phyloP scores from a whole-genome alignment of 2,329 filamentous ascomycete genomes.

The Cercospora sp. region DNA sequence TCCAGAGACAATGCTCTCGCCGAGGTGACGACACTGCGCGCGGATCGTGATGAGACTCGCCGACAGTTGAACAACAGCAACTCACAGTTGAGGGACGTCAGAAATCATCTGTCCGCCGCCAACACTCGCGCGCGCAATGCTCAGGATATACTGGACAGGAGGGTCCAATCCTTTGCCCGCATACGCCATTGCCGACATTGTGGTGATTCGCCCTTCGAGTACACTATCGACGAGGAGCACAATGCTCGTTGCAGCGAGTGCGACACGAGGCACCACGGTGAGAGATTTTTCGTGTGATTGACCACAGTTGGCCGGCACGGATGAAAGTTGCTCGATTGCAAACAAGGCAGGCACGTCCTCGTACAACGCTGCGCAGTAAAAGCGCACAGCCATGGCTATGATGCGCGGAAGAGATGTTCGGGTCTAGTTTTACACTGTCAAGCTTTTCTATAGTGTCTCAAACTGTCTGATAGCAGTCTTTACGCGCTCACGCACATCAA shows the following conservation, averaged over 20 bases:
- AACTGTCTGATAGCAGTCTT: constrained; percentile 78
- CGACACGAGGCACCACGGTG: not conserved
- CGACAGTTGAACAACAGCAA: not conserved
- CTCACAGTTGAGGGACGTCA: not conserved
- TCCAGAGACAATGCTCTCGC: not conserved
- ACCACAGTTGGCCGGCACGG: too few relatives aligned
- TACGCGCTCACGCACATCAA: constrained; percentile 81
- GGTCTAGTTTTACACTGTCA: not conserved
- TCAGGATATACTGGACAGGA: not conserved
- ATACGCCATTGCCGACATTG: not conserved
- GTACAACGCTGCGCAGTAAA: not conserved
- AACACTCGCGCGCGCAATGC: not conserved
- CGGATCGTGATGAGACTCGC: not conserved
- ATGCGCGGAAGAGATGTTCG: not conserved
- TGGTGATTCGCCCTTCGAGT: not conserved
- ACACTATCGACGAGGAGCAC: not conserved
- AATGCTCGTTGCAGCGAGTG: not conserved
- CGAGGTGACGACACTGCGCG: not conserved
- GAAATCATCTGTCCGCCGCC: not conserved
- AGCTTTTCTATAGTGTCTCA: constrained; percentile 38
- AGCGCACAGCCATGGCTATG: not conserved
- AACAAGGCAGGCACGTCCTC: not conserved
- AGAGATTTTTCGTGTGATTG: too few relatives aligned
- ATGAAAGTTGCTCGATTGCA: not conserved
- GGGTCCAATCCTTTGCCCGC: not conserved